Base-by-base conservation (phyloP, 805 yeast species). In the Metschnikowia cubensis region DNA sequence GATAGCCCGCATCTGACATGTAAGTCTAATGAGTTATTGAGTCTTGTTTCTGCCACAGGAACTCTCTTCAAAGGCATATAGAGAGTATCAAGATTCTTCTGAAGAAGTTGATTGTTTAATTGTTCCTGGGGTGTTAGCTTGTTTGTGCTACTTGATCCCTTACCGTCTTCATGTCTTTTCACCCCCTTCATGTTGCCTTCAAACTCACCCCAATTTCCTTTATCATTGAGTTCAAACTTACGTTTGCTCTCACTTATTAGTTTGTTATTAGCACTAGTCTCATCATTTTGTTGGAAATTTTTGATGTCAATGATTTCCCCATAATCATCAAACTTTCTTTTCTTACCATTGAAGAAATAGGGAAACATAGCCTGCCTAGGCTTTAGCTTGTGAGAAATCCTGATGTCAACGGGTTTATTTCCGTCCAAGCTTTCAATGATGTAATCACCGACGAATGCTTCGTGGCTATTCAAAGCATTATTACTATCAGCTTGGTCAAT, bases 241-340 rank as follows among this genome's bases (percentile, higher is more conserved):
- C 64, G 64, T 52, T 70, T 71, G 42, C 75, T 68, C 47, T 71
- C 73, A 51, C 66, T 55, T 39, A 69, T 69, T 34, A 69, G 65
- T 53, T 68, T 66, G 21, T 57, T 63, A 51, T 69, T 69, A 34
- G 67, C 61, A 20, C 62, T 69, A 57, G 81, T 85, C 55, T 82
- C 87, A 29, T 54, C 59, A 43, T 74, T 71, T 49, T 76, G 76
- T 54, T 75, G 77, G 59, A 84, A 86, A 57, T 84, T 85, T 35
- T 81, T 79, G 39, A 77, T 77, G 53, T 85, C 83, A 18, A 91
- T 83, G 1, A 84, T 68, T 49, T 82, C 84, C 31, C 99, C 99
- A 65, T 92, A 94, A 56, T 92, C 97, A 62, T 94, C 98, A 42
- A 76, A 70, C 56, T 86, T 81, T 21, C 78, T 70, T 57, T 81